phyloP scores from a whole-genome alignment of 176 grass and related monocot species.

The Stipa capillata region DNA sequence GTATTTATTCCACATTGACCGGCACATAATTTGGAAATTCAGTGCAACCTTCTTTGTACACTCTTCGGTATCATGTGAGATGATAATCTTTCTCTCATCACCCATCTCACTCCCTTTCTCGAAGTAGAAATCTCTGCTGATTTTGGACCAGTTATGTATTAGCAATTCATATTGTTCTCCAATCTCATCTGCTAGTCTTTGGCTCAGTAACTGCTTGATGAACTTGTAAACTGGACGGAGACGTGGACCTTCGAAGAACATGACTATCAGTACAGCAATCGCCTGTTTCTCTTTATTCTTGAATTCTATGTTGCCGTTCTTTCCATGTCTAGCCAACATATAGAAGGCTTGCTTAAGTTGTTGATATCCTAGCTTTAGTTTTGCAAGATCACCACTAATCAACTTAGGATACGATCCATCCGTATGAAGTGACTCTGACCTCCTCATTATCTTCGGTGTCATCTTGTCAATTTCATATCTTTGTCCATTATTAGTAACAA shows the following conservation, averaged over 20 bases:
- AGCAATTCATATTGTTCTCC: background rate
- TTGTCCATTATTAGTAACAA: background rate
- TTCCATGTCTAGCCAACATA: background rate
- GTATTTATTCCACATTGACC: background rate
- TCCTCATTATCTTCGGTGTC: background rate
- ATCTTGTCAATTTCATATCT: background rate
- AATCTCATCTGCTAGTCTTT: background rate
- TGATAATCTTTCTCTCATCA: background rate
- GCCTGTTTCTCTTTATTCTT: background rate
- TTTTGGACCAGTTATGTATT: background rate
- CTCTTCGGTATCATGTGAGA: background rate
- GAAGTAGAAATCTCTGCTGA: background rate
- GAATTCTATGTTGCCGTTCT: background rate
- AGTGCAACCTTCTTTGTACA: background rate
- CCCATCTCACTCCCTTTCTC: background rate
- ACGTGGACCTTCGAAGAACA: background rate
- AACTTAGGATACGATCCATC: background rate
- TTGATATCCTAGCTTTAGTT: background rate
- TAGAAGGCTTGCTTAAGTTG: background rate
- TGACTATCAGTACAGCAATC: background rate
- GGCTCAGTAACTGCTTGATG: background rate
- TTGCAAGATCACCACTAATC: background rate
- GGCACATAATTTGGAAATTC: background rate
- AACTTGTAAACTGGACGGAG: background rate
- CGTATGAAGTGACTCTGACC: background rate